A percentile compares a stretch with the other conserved stretches of the same genome.
These are phyloP conservation scores for Fistulinella prunicolor DNA, from an alignment of 768 basidiomycete genomes.

Conservation along the genomic window DNA sequence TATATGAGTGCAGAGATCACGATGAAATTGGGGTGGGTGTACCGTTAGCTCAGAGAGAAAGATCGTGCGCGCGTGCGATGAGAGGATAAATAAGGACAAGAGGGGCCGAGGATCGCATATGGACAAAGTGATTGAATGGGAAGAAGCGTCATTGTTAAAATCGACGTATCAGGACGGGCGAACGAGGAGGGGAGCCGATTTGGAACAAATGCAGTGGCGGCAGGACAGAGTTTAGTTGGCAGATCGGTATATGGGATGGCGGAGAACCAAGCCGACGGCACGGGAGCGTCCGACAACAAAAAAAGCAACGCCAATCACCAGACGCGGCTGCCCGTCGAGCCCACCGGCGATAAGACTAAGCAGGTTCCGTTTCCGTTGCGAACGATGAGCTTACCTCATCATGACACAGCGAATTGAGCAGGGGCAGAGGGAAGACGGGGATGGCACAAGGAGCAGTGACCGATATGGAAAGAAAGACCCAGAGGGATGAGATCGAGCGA, in stretches of 20 bases:
- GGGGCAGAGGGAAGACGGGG: too few relatives aligned
- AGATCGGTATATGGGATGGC: not conserved
- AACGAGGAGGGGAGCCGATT: not conserved
- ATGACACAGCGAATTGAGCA: too few relatives aligned
- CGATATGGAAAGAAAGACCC: too few relatives aligned
- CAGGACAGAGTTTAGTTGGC: not conserved
- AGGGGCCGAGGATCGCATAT: too few relatives aligned
- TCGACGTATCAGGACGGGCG: not conserved
- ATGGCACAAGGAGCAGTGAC: too few relatives aligned
- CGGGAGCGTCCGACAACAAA: conserved; percentile 6
- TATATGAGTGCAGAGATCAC: not conserved
- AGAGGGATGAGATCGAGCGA: too few relatives aligned
- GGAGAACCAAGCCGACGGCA: not conserved
- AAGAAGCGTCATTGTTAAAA: conserved; percentile 4
- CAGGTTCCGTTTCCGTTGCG: not conserved
- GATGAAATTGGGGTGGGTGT: not conserved
- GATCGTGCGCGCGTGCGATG: not conserved
- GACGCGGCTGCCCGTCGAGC: conserved; percentile 1
- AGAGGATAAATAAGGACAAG: not conserved
- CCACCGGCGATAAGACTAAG: conserved; percentile 19
- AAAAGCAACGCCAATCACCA: conserved; percentile 19
- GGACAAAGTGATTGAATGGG: conserved; percentile 1
- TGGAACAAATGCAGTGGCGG: not conserved
- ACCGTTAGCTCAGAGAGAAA: not conserved
- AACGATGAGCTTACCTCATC: not conserved